Conservation (phyloP, 106 monocot species). For the Narthecium ossifragum region DNA sequence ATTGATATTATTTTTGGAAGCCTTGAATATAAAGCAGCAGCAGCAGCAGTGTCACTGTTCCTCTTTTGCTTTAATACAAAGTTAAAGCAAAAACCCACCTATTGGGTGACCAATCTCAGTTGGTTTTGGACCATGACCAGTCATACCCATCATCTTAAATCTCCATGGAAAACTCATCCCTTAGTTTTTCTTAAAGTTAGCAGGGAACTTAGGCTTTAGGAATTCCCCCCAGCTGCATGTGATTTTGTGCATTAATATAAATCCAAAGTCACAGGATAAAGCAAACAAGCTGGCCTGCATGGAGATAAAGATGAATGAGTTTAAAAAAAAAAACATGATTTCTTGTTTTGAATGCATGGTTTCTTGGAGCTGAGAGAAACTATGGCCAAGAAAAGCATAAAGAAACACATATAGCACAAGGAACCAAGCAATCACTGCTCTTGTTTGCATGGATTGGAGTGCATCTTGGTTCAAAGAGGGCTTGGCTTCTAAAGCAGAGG, state of each 20-base stretch:
- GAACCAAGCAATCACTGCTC: constrained; percentile 28
- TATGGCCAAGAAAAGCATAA: constrained; percentile 58
- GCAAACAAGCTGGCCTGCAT: background rate
- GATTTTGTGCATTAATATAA: constrained; percentile 8
- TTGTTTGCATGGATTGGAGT: constrained; percentile 28
- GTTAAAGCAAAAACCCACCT: constrained; percentile 19
- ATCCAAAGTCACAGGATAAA: background rate
- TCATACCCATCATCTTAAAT: constrained; percentile 1
- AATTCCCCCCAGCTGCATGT: constrained; percentile 19
- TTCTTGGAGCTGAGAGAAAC: no score
- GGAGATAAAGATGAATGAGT: constrained; percentile 13
- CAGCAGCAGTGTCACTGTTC: constrained; percentile 11
- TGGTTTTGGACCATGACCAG: constrained; percentile 26
- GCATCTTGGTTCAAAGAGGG: constrained; percentile 44
- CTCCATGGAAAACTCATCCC: constrained; percentile 1
- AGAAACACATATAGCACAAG: constrained; percentile 55
- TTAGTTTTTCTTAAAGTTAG: constrained; percentile 5
- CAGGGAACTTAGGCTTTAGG: constrained; percentile 15
- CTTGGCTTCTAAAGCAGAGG: constrained; percentile 24
- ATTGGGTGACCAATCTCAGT: constrained; percentile 1
- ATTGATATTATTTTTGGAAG: no score
- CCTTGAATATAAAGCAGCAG: constrained; percentile 29
- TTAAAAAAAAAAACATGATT: constrained; percentile 12
- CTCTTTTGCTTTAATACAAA: constrained; percentile 33
- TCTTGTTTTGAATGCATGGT: constrained; percentile 16